phyloP scores from a whole-genome alignment of 495 filamentous ascomycete genomes.

The Aspergillus panamensis region DNA sequence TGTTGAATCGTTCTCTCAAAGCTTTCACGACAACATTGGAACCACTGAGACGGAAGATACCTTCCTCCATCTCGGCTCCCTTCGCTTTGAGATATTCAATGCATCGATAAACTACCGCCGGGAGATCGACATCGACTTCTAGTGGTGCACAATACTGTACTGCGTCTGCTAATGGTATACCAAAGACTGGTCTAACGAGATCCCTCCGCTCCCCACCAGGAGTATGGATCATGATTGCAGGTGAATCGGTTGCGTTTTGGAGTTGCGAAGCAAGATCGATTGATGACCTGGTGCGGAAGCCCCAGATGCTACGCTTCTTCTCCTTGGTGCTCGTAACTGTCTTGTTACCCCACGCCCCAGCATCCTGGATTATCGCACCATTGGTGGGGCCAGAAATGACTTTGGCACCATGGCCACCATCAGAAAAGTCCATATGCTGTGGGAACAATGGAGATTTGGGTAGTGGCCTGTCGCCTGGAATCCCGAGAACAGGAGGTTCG shows the following conservation, averaged over 20 bases:
- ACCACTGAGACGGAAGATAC: constrained; percentile 93
- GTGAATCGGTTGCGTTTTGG: constrained; percentile 37
- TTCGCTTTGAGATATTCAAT: constrained; percentile 89
- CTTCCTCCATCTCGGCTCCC: constrained; percentile 81
- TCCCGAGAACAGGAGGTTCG: constrained; percentile 59
- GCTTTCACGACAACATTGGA: constrained; percentile 92
- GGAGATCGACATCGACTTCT: constrained; percentile 68
- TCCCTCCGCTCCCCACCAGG: constrained; percentile 48
- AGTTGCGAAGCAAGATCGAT: constrained; percentile 51
- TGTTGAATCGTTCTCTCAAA: constrained; percentile 87
- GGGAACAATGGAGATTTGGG: constrained; percentile 35
- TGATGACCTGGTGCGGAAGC: constrained; percentile 69
- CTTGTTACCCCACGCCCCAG: constrained; percentile 84
- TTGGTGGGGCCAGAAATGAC: constrained; percentile 86
- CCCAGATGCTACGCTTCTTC: constrained; percentile 93
- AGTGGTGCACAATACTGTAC: constrained; percentile 72
- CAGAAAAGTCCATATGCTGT: constrained; percentile 27
- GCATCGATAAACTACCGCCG: constrained; percentile 95
- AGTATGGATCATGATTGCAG: constrained; percentile 32
- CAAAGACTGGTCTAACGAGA: constrained; percentile 73
- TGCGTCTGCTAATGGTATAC: constrained; percentile 80
- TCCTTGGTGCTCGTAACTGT: constrained; percentile 54
- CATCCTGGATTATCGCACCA: constrained; percentile 78
- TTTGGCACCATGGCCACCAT: constrained; percentile 40
- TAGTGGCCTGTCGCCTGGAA: constrained; percentile 43